These are phyloP conservation scores for Alternaria metachromatica DNA, from an alignment of 2,329 filamentous ascomycete species.

Conservation along the genomic window DNA sequence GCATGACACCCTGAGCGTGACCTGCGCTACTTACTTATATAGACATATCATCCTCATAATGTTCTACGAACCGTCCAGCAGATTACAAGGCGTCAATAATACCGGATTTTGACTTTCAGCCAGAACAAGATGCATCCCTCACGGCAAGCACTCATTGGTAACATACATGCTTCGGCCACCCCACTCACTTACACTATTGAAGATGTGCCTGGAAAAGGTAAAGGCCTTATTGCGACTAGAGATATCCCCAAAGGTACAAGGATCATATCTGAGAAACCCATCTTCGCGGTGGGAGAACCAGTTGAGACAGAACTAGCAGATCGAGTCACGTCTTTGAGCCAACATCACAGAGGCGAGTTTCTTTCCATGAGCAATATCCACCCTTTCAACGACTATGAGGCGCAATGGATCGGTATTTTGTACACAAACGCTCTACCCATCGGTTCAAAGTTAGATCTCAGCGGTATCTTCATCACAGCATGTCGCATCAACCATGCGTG, in stretches of 20 bases:
- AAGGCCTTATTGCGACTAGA: conserved; percentile 49
- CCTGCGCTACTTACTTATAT: not conserved
- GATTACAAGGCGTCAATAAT: no score
- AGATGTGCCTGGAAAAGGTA: conserved; percentile 47
- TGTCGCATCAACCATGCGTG: conserved; percentile 51
- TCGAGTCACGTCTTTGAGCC: not conserved
- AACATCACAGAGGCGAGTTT: not conserved
- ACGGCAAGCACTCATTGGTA: not conserved
- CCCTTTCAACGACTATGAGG: not conserved
- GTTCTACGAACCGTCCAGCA: not conserved
- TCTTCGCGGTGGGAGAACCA: conserved; percentile 41
- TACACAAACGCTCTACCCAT: conserved; percentile 43
- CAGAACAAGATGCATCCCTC: not conserved
- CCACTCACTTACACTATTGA: not conserved
- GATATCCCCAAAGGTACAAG: conserved; percentile 49
- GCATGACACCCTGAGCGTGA: not conserved
- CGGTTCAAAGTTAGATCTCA: conserved; percentile 27
- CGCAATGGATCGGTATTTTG: conserved; percentile 4
- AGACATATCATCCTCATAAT: no score
- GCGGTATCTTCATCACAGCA: conserved; percentile 45
- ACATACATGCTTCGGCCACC: not conserved
- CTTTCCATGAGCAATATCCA: not conserved
- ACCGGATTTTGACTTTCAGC: not conserved
- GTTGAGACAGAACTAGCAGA: conserved; percentile 23
- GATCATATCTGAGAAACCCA: conserved; percentile 51